phyloP scores from a whole-genome alignment of 2,329 filamentous ascomycete species.

The Ceratocystis colombiana region DNA sequence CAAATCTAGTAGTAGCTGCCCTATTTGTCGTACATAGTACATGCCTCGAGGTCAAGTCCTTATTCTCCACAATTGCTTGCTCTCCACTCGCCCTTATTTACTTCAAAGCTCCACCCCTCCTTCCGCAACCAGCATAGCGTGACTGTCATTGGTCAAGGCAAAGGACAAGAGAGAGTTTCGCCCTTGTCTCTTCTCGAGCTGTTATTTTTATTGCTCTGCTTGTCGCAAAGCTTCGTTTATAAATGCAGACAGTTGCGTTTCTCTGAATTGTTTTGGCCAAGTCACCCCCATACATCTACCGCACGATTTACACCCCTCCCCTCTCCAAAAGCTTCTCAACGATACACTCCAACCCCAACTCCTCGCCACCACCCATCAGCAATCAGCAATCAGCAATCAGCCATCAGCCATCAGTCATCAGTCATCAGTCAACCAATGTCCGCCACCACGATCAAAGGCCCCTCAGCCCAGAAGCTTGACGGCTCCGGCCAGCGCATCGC shows the following conservation, averaged over 20 bases:
- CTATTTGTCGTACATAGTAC: neutral
- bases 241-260: neutral
- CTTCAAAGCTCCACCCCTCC: slow-evolving; percentile 10
- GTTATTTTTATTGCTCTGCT: neutral
- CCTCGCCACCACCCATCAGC: too few relatives aligned
- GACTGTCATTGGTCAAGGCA: slow-evolving; percentile 6
- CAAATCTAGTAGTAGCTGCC: neutral
- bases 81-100: neutral
- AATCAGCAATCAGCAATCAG: too few relatives aligned
- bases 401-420: too few relatives aligned
- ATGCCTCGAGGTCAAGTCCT: slow-evolving; percentile 1
- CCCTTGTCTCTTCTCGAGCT: neutral
- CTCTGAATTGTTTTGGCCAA: neutral
- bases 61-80: slow-evolving; percentile 1
- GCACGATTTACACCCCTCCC: neutral
- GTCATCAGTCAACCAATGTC: neutral
- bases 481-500: slow-evolving; percentile 74
- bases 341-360: too few relatives aligned
- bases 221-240: neutral
- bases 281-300: neutral
- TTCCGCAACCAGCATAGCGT: slow-evolving; percentile 7
- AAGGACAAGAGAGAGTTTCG: slow-evolving; percentile 8
- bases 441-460: slow-evolving; percentile 40
- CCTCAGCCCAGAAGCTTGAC: slow-evolving; percentile 49
- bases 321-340: too few relatives aligned